Percentiles rank a stretch among this genome's conserved stretches.
phyloP scores from a whole-genome alignment of 495 filamentous ascomycete genomes.

The Cryomyces antarcticus region DNA sequence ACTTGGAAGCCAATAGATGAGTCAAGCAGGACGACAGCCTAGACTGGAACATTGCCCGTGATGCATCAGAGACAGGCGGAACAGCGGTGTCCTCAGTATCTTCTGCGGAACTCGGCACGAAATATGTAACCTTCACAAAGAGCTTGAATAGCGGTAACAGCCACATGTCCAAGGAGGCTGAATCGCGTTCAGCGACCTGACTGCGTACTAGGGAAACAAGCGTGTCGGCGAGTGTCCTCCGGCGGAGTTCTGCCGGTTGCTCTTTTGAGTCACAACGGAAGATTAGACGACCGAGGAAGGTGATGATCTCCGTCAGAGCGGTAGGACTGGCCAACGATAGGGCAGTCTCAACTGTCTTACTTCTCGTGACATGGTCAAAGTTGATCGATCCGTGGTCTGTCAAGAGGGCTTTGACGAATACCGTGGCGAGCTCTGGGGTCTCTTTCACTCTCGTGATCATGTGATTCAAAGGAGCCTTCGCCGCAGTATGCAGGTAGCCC shows the following conservation, averaged over 20 bases:
- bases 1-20: slow-evolving; percentile 30
- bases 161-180: not conserved
- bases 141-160: not conserved
- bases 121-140: slow-evolving; percentile 22
- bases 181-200: slow-evolving; percentile 18
- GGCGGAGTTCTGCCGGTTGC: slow-evolving; percentile 23
- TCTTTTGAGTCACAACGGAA: slow-evolving; percentile 11
- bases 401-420: slow-evolving; percentile 43
- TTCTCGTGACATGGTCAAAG: slow-evolving; percentile 75
- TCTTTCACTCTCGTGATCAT: slow-evolving; percentile 45
- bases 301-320: slow-evolving; percentile 20
- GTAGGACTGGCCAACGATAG: slow-evolving; percentile 37
- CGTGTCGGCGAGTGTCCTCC: slow-evolving; percentile 32
- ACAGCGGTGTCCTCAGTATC: slow-evolving; percentile 17
- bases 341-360: slow-evolving; percentile 67
- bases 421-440: slow-evolving; percentile 36
- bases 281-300: slow-evolving; percentile 24
- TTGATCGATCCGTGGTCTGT: slow-evolving; percentile 46
- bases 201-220: slow-evolving; percentile 24
- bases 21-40: slow-evolving; percentile 47
- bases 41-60: slow-evolving; percentile 47
- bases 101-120: slow-evolving; percentile 13
- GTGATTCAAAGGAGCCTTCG: slow-evolving; percentile 46
- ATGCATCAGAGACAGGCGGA: slow-evolving; percentile 33
- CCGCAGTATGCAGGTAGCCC: slow-evolving; percentile 65